These are phyloP conservation scores for Cryoendolithus antarcticus DNA, from an alignment of 2,329 filamentous ascomycete genomes.

Conservation along the genomic window DNA sequence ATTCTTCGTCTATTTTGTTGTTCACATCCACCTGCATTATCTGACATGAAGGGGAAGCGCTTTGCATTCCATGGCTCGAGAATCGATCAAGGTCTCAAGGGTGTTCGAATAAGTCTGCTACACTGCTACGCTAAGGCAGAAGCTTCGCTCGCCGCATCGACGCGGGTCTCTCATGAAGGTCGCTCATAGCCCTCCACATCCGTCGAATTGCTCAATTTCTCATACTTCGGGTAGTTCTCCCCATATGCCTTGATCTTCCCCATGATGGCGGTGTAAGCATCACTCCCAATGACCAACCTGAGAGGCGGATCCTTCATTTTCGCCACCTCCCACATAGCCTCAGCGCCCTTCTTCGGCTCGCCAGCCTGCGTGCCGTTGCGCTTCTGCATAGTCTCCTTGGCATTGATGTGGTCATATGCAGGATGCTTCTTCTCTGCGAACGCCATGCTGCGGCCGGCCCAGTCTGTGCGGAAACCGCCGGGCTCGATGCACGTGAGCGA, in stretches of 20 bases:
- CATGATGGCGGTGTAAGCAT: slow-evolving; percentile 38
- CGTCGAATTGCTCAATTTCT: slow-evolving; percentile 37
- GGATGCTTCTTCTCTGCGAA: slow-evolving; percentile 33
- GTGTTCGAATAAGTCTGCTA: no score
- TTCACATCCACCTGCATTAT: no score
- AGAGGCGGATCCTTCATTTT: slow-evolving; percentile 41
- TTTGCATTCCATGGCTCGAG: no score
- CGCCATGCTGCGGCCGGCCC: slow-evolving; percentile 34
- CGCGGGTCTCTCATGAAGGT: no score
- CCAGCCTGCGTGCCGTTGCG: slow-evolving; percentile 35
- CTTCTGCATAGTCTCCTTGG: slow-evolving; percentile 28
- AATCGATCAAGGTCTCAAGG: no score
- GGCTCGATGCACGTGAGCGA: slow-evolving; percentile 34
- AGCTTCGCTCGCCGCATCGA: no score
- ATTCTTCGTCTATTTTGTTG: no score
- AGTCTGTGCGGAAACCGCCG: slow-evolving; percentile 36
- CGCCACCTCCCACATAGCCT: slow-evolving; percentile 43
- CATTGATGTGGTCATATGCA: slow-evolving; percentile 38
- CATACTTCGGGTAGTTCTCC: slow-evolving; percentile 38
- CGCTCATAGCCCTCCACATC: slow-evolving; percentile 31
- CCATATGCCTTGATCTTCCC: slow-evolving; percentile 38
- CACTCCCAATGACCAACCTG: slow-evolving; percentile 40
- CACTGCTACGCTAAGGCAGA: no score
- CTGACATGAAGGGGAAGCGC: no score
- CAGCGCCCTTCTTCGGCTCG: slow-evolving; percentile 36